phyloP scores from a whole-genome alignment of 2,329 filamentous ascomycete species.

The Purpureocillium takamizusanense region DNA sequence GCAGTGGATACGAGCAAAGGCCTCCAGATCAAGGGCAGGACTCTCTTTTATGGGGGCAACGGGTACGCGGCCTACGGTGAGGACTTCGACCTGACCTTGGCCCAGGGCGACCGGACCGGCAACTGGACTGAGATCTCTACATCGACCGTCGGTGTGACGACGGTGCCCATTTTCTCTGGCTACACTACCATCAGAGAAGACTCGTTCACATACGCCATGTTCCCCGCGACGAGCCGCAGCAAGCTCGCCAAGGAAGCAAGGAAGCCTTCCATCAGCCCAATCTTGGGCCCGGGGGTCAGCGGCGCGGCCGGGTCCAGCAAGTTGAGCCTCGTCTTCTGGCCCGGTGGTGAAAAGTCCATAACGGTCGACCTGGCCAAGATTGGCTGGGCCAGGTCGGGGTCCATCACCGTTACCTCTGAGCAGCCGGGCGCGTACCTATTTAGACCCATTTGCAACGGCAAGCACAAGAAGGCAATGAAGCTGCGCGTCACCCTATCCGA shows the following conservation, averaged over 20 bases:
- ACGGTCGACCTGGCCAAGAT: conserved; percentile 6
- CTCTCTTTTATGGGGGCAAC: conserved; percentile 12
- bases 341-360: conserved; percentile 8
- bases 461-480: background rate
- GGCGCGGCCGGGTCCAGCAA: conserved; percentile 7
- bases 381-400: conserved; percentile 10
- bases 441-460: background rate
- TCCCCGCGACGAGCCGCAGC: conserved; percentile 8
- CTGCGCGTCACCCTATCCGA: conserved; percentile 10
- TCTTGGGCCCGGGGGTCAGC: conserved; percentile 9
- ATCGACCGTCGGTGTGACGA: conserved; percentile 8
- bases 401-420: conserved; percentile 7
- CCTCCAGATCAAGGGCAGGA: background rate
- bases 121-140: conserved; percentile 15
- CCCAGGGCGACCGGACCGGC: conserved; percentile 10
- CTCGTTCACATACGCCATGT: conserved; percentile 9
- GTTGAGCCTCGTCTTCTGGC: conserved; percentile 13
- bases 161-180: conserved; percentile 12
- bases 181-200: conserved; percentile 7
- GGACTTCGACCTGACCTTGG: conserved; percentile 10
- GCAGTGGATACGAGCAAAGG: background rate
- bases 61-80: conserved; percentile 10
- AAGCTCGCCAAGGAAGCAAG: conserved; percentile 6
- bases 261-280: conserved; percentile 7
- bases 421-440: conserved; percentile 11